Evolutionary conservation across 2,329 filamentous ascomycete species (phyloP).

Genomic region (Aspergillus jensenii): DNA sequence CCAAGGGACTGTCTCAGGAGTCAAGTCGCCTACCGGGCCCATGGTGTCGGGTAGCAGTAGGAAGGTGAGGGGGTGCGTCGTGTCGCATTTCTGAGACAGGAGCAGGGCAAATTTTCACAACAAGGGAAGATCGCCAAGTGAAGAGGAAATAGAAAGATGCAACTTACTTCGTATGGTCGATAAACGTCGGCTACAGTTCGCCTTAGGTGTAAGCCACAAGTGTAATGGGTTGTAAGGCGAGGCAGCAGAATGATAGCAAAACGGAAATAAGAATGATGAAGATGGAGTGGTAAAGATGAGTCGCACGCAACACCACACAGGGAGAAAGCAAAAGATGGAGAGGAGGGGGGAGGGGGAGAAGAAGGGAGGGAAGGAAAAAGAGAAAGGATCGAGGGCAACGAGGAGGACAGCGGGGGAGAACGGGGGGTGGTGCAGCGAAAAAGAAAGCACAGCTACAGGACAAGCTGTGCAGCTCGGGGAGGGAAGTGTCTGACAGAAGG

Average conservation of each 20-base stretch:
- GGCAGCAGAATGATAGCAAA: slow-evolving; percentile 6
- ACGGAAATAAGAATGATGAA: slow-evolving; percentile 13
- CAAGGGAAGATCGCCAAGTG: slow-evolving; percentile 2
- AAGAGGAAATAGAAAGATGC: slow-evolving; percentile 10
- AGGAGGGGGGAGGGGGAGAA: slow-evolving; percentile 3
- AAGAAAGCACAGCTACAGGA: slow-evolving; percentile 12
- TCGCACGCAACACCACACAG: slow-evolving; percentile 3
- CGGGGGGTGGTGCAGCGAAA: slow-evolving; percentile 5
- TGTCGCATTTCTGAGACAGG: background rate
- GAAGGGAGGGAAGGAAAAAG: slow-evolving; percentile 6
- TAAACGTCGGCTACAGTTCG: slow-evolving; percentile 45
- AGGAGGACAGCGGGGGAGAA: slow-evolving; percentile 11
- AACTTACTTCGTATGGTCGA: slow-evolving; percentile 48
- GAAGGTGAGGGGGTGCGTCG: background rate
- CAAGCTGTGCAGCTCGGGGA: slow-evolving; percentile 8
- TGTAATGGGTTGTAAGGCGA: slow-evolving; percentile 15
- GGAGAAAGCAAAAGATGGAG: background rate
- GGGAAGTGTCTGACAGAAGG: slow-evolving; percentile 11
- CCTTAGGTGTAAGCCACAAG: slow-evolving; percentile 22
- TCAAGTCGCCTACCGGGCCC: background rate
- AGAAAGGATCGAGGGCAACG: slow-evolving; percentile 8
- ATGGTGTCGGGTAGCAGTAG: background rate
- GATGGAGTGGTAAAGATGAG: slow-evolving; percentile 2
- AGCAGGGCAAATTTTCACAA: background rate
- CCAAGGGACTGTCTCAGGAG: background rate